phyloP scores from a whole-genome alignment of 371 early-diverging fungal genomes.

The Mucor velutinosus region DNA sequence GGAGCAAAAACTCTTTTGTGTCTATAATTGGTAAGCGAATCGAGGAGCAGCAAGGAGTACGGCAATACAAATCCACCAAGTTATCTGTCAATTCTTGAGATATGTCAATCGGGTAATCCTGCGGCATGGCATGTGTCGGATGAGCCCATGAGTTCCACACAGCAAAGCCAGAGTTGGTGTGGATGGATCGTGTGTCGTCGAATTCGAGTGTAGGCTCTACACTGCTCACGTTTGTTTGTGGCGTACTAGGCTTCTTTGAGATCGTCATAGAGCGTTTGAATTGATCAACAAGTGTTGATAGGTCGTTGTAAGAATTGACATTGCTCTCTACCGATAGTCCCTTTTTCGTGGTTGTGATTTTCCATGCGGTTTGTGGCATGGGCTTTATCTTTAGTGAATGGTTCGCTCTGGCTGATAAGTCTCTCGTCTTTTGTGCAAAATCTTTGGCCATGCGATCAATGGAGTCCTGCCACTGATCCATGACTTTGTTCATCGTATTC shows the following conservation, averaged over 20 bases:
- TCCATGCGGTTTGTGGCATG: constrained; percentile 44
- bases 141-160: constrained; percentile 41
- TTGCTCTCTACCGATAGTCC: constrained; percentile 41
- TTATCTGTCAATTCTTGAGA: constrained; percentile 42
- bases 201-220: constrained; percentile 1
- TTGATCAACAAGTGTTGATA: constrained; percentile 37
- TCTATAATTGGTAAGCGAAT: constrained; percentile 43
- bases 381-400: constrained; percentile 40
- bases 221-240: background rate
- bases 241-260: constrained; percentile 3
- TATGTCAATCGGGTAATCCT: constrained; percentile 44
- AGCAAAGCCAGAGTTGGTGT: constrained; percentile 22
- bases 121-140: constrained; percentile 30
- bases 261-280: constrained; percentile 27
- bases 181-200: constrained; percentile 19
- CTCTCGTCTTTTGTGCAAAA: constrained; percentile 28
- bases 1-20: constrained; percentile 29
- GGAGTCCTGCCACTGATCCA: constrained; percentile 44
- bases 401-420: constrained; percentile 11
- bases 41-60: constrained; percentile 47
- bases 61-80: constrained; percentile 42
- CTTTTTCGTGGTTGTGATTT: constrained; percentile 30
- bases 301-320: constrained; percentile 36
- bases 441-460: constrained; percentile 34
- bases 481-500: constrained; percentile 40